A percentile compares a stretch with the other conserved stretches of the same genome.
phyloP scores from a whole-genome alignment of 2,329 filamentous ascomycete genomes.

The Aspergillus fructus region DNA sequence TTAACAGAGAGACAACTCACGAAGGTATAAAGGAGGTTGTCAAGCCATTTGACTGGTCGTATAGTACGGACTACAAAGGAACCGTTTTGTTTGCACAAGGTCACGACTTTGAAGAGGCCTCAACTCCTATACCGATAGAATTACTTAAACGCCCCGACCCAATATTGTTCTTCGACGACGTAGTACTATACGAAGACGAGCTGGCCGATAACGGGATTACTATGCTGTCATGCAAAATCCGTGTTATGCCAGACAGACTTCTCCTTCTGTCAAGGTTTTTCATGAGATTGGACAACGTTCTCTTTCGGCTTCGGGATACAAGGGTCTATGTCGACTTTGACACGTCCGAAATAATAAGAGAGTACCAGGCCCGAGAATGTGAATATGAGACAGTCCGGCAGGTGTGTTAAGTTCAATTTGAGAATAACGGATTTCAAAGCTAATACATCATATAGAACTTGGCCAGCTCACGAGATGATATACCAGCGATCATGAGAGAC shows the following conservation, averaged over 20 bases:
- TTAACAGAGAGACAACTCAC: constrained; percentile 69
- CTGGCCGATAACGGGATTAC: constrained; percentile 96
- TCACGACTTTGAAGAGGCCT: constrained; percentile 44
- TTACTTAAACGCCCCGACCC: constrained; percentile 86
- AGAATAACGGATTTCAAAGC: neutral
- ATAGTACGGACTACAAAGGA: constrained; percentile 83
- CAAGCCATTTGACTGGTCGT: constrained; percentile 97
- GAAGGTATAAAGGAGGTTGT: constrained; percentile 89
- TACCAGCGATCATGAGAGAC: constrained; percentile 75
- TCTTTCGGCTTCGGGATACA: constrained; percentile 85
- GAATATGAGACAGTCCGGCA: constrained; percentile 72
- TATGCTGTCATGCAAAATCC: constrained; percentile 82
- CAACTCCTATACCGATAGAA: constrained; percentile 74
- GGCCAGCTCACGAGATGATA: constrained; percentile 65
- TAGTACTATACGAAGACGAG: constrained; percentile 95
- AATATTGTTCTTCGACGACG: constrained; percentile 94
- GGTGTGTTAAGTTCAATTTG: constrained; percentile 47
- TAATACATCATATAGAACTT: constrained; percentile 41
- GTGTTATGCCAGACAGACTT: constrained; percentile 88
- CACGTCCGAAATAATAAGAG: constrained; percentile 74
- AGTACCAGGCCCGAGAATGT: constrained; percentile 87
- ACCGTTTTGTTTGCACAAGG: constrained; percentile 50
- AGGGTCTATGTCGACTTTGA: constrained; percentile 88
- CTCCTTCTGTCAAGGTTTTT: constrained; percentile 84
- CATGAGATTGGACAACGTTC: constrained; percentile 86